These are phyloP conservation scores for Fusarium zealandicum DNA, from an alignment of 2,329 filamentous ascomycete genomes.

Conservation along the genomic window DNA sequence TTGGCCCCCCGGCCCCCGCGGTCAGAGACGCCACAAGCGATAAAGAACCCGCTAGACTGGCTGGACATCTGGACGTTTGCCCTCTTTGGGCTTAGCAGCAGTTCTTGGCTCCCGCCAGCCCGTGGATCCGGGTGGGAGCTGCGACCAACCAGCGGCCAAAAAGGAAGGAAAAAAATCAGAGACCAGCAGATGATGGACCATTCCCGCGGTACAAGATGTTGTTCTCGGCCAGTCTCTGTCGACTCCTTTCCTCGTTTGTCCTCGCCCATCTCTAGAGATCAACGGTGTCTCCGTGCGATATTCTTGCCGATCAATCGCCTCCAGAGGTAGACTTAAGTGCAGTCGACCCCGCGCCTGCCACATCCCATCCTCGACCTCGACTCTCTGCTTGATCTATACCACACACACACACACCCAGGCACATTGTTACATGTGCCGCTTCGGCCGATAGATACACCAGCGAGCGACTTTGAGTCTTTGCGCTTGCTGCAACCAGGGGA, in stretches of 20 bases:
- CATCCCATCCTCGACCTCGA: background rate
- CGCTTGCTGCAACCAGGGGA: conserved; percentile 63
- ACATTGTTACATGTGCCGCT: conserved; percentile 54
- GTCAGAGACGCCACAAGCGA: conserved; percentile 21
- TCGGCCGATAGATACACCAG: conserved; percentile 52
- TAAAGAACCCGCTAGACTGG: conserved; percentile 7
- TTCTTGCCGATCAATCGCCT: conserved; percentile 24
- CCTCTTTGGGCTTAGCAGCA: conserved; percentile 15
- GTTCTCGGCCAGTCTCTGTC: conserved; percentile 11
- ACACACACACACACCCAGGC: conserved; percentile 39
- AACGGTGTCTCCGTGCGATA: conserved; percentile 26
- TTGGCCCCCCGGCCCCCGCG: conserved; percentile 25
- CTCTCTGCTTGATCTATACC: conserved; percentile 30
- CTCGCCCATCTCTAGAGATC: conserved; percentile 16
- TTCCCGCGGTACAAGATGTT: conserved; percentile 13
- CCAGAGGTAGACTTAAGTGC: background rate
- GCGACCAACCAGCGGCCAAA: conserved; percentile 6
- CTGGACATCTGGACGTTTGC: conserved; percentile 23
- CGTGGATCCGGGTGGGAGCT: conserved; percentile 12
- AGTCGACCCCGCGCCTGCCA: background rate
- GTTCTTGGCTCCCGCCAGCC: conserved; percentile 34
- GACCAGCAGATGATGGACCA: conserved; percentile 26
- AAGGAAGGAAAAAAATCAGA: conserved; percentile 27
- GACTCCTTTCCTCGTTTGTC: background rate
- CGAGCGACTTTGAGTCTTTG: conserved; percentile 73